Conservation (phyloP, 306 rosid species). For the Inga laurina region DNA sequence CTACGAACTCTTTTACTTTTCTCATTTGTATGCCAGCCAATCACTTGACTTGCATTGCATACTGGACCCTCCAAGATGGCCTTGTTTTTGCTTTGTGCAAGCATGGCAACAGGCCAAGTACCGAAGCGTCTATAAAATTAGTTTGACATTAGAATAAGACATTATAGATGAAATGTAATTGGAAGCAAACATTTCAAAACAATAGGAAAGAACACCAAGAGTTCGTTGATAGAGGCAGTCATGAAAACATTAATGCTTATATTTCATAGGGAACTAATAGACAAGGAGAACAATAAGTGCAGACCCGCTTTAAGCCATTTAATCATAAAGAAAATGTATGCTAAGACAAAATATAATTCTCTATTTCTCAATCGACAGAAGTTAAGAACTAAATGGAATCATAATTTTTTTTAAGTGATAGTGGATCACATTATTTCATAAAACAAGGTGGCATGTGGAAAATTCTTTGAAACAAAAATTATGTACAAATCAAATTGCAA, state of each 20-base stretch:
- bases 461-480: neutral
- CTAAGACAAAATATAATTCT: conserved; percentile 29
- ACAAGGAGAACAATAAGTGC: neutral
- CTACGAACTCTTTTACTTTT: conserved; percentile 86
- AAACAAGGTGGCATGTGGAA: conserved; percentile 13
- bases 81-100: conserved; percentile 91
- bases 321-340: conserved; percentile 22
- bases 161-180: neutral
- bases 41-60: conserved; percentile 88
- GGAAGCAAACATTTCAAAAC: conserved; percentile 21
- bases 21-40: conserved; percentile 98
- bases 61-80: conserved; percentile 97
- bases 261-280: conserved; percentile 4
- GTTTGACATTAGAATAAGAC: conserved; percentile 32
- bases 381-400: neutral
- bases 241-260: neutral
- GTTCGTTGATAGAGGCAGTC: conserved; percentile 16
- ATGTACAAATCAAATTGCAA: neutral
- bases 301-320: neutral
- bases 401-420: neutral
- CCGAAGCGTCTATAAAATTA: conserved; percentile 75
- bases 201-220: neutral
- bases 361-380: conserved; percentile 23
- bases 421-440: neutral
- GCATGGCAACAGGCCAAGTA: conserved; percentile 99